Conservation (phyloP, 1,284 basidiomycete genomes). For the Moesziomyces sp. region DNA sequence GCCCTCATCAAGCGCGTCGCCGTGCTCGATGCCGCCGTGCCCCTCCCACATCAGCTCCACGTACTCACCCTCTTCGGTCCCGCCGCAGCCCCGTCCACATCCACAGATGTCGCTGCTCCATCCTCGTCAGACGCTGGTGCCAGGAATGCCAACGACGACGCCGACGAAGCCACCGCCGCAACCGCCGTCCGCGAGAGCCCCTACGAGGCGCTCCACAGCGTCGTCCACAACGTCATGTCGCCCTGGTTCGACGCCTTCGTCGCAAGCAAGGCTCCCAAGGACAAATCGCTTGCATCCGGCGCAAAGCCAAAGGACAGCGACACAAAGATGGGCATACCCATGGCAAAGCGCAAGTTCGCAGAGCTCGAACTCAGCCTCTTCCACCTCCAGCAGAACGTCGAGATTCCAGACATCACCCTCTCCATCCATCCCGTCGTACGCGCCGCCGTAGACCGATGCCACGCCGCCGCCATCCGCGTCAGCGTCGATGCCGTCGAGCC, state of each 20-base stretch:
- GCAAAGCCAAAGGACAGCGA: slow-evolving; percentile 63
- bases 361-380: slow-evolving; percentile 95
- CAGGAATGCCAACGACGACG: slow-evolving; percentile 15
- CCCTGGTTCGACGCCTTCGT: slow-evolving; percentile 99
- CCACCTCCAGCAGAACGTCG: slow-evolving; percentile 97
- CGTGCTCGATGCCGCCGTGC: slow-evolving; percentile 80
- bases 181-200: slow-evolving; percentile 70
- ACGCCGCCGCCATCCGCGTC: slow-evolving; percentile 74
- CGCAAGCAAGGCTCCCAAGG: slow-evolving; percentile 68
- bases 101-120: slow-evolving; percentile 5
- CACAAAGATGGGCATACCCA: slow-evolving; percentile 92
- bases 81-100: slow-evolving; percentile 72
- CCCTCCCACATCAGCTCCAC: slow-evolving; percentile 87
- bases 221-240: slow-evolving; percentile 94
- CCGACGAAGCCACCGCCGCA: slow-evolving; percentile 21
- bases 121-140: slow-evolving; percentile 9
- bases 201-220: slow-evolving; percentile 94
- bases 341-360: slow-evolving; percentile 99
- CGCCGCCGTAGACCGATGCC: slow-evolving; percentile 75
- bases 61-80: slow-evolving; percentile 92
- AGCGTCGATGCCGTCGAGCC: slow-evolving; percentile 80
- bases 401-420: slow-evolving; percentile 95
- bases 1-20: slow-evolving; percentile 93
- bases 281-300: slow-evolving; percentile 34
- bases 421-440: slow-evolving; percentile 90